Evolutionary conservation across 73 alveolate genomes (phyloP).

Genomic region (Uronychia setigera): DNA sequence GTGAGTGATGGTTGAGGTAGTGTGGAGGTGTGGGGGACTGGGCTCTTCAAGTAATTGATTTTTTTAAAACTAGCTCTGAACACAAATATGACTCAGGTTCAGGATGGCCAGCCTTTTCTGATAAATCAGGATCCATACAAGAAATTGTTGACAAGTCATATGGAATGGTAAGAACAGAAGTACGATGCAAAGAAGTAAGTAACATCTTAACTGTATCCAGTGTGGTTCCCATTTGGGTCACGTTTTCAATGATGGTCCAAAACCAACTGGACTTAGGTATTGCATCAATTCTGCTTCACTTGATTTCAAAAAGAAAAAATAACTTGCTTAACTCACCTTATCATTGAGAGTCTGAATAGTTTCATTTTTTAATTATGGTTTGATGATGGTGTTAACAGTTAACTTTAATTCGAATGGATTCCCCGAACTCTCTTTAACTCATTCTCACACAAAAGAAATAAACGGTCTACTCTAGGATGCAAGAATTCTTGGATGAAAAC

Average conservation of each 20-base stretch:
- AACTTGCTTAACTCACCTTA: too few species aligned
- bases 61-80: slow-evolving; percentile 23
- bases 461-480: too few species aligned
- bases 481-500: too few species aligned
- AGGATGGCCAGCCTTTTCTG: slow-evolving; percentile 93
- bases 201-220: background rate
- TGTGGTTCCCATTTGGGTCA: slow-evolving; percentile 91
- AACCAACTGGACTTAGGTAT: slow-evolving; percentile 74
- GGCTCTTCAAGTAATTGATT: slow-evolving; percentile 55
- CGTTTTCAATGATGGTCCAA: slow-evolving; percentile 91
- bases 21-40: slow-evolving; percentile 76
- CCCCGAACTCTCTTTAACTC: too few species aligned
- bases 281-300: slow-evolving; percentile 87
- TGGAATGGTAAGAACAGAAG: slow-evolving; percentile 85
- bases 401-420: too few species aligned
- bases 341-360: too few species aligned
- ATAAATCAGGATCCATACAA: slow-evolving; percentile 14
- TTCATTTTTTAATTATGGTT: too few species aligned
- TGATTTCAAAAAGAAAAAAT: too few species aligned
- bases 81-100: slow-evolving; percentile 85
- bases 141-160: slow-evolving; percentile 57
- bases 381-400: too few species aligned
- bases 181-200: slow-evolving; percentile 53
- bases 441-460: too few species aligned
- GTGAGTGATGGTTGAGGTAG: too few species aligned